Percentiles rank a stretch among this genome's conserved stretches.
These are phyloP conservation scores for Yarrowia sp. DNA, from an alignment of 805 yeast species.

Conservation along the genomic window DNA sequence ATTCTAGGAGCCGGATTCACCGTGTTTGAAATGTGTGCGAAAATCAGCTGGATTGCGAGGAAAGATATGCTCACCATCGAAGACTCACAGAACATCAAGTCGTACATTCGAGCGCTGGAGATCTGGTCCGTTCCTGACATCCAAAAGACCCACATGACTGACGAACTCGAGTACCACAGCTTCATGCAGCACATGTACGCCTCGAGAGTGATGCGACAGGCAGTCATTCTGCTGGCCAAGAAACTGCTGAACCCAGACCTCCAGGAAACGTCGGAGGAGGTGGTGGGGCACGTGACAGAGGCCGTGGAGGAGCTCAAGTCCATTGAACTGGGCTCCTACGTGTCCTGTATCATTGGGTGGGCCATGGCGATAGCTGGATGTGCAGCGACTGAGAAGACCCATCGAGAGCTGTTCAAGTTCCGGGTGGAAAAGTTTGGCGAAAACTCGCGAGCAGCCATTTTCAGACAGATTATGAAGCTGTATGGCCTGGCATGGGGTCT, in stretches of 20 bases:
- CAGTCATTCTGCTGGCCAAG: constrained; percentile 18
- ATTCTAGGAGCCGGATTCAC: constrained; percentile 25
- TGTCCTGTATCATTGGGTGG: constrained; percentile 32
- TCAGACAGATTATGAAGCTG: constrained; percentile 12
- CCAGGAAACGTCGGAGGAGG: not conserved
- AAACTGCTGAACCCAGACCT: constrained; percentile 22
- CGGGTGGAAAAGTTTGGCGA: constrained; percentile 30
- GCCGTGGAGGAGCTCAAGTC: constrained; percentile 38
- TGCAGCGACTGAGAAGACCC: constrained; percentile 15
- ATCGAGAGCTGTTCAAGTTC: constrained; percentile 31
- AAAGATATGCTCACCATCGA: constrained; percentile 4
- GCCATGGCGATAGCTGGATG: constrained; percentile 23
- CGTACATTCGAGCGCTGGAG: constrained; percentile 23
- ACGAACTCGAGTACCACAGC: constrained; percentile 26
- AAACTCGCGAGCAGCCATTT: constrained; percentile 22
- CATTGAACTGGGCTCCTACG: constrained; percentile 37
- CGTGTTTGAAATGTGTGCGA: constrained; percentile 35
- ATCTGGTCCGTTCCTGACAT: constrained; percentile 28
- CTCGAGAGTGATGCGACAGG: constrained; percentile 13
- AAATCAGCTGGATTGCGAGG: constrained; percentile 23
- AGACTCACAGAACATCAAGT: constrained; percentile 15
- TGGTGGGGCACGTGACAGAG: constrained; percentile 3
- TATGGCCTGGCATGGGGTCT: constrained; percentile 25
- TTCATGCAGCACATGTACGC: constrained; percentile 36
- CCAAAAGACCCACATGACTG: constrained; percentile 15